Percentiles rank a stretch among this genome's conserved stretches.
phyloP scores from a whole-genome alignment of 176 grass and related monocot genomes.

The Cenchrus americanus region DNA sequence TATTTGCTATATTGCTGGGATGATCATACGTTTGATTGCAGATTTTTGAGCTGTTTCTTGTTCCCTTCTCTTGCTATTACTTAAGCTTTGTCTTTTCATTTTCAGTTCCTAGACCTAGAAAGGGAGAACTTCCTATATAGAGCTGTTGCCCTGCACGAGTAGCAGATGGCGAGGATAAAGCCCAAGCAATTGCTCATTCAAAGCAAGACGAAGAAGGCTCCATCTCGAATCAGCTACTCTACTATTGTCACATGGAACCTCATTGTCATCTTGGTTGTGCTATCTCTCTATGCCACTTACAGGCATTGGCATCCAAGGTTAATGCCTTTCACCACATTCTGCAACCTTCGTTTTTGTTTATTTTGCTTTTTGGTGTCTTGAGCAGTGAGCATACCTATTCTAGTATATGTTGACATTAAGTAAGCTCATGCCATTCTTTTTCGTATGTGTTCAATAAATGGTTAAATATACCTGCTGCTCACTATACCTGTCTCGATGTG shows the following conservation, averaged over 20 bases:
- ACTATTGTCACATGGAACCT: constrained; percentile 64
- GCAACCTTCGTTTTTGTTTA: neutral
- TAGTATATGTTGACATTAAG: neutral
- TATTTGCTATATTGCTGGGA: neutral
- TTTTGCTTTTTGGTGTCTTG: neutral
- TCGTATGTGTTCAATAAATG: neutral
- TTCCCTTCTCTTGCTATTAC: neutral
- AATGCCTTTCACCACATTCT: neutral
- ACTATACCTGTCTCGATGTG: constrained; percentile 19
- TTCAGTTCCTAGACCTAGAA: neutral
- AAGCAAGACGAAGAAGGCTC: constrained; percentile 75
- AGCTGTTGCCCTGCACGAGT: constrained; percentile 1
- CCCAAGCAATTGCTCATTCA: constrained; percentile 76
- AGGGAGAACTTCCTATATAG: neutral
- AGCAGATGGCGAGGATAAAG: constrained; percentile 74
- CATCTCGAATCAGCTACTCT: constrained; percentile 65
- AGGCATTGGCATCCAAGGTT: constrained; percentile 67
- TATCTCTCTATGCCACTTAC: constrained; percentile 68
- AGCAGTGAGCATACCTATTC: neutral
- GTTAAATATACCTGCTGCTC: neutral
- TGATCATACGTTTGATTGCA: neutral
- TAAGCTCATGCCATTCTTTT: neutral
- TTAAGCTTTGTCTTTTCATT: constrained; percentile 20
- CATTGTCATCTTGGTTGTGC: constrained; percentile 61
- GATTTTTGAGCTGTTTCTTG: neutral